Percentiles rank a stretch among this genome's conserved stretches.
Conservation (phyloP, 768 basidiomycete genomes). For the Lyophyllum semitale region DNA sequence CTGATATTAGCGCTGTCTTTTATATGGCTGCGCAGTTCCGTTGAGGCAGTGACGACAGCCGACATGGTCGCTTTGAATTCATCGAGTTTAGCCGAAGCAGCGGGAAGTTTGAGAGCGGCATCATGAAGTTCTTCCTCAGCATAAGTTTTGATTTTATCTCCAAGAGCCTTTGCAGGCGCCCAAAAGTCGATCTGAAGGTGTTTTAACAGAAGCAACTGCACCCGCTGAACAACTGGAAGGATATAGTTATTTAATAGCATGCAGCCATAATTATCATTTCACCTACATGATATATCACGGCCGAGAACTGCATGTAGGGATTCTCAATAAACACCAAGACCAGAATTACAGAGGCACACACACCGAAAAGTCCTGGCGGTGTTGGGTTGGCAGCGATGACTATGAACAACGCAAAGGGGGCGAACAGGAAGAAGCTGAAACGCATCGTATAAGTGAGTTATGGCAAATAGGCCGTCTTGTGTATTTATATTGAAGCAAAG, state of each 20-base stretch:
- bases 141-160: slow-evolving; percentile 14
- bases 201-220: not conserved
- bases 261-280: not conserved
- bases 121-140: slow-evolving; percentile 17
- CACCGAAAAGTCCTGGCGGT: not conserved
- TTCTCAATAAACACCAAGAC: not conserved
- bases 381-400: not conserved
- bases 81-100: slow-evolving; percentile 17
- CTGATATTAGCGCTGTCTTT: not conserved
- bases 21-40: slow-evolving; percentile 14
- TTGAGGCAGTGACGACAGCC: slow-evolving; percentile 17
- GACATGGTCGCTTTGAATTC: slow-evolving; percentile 22
- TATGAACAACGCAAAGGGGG: not conserved
- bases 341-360: not conserved
- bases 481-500: too few species aligned
- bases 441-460: too few species aligned
- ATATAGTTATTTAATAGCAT: not conserved
- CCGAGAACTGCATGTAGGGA: not conserved
- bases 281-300: not conserved
- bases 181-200: slow-evolving; percentile 11
- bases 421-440: not conserved
- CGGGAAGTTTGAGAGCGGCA: slow-evolving; percentile 9
- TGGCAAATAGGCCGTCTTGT: too few species aligned
- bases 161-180: slow-evolving; percentile 13
- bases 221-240: not conserved